Evolutionary conservation across 495 filamentous ascomycete species (phyloP), one percentile per base, ranked within the genome.

Genomic region (Podospora fimiseda): DNA sequence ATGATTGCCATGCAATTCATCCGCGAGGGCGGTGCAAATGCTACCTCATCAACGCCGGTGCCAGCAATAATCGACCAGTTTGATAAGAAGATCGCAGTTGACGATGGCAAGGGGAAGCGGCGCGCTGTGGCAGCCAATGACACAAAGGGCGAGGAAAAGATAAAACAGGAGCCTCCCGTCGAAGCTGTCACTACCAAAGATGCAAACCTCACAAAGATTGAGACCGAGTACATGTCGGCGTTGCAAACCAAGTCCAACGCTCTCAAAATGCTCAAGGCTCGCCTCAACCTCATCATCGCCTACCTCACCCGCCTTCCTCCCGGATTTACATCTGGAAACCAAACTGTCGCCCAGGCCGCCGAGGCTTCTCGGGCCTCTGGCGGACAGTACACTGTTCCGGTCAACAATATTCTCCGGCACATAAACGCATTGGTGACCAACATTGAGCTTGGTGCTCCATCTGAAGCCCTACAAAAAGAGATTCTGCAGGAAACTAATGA

Each of bases 1-100:
- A 96, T 97, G 90, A 96, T 99, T 59, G 83, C 84, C 37, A 84
- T 98, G 59, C 88, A 97, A 60, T 92, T 88, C 53, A 86, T 98
- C 23, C 91, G 91, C 1, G 80, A 85, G 43, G 86, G 85, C 20
- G 88, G 84, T 21, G 86, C 84, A 1, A 90, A 88, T 60, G 93
- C 92, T 14, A 80, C 83, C 13, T n/a, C n/a, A 80, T 81, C 2
- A 73, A 80, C 37, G 62, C 14, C 39, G 42, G 22, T 21, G 22
- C 15, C 6, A 66, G 43, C 59, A 68, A 63, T 63, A 30, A 22
- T 61, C 4, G 64, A 67, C 46, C 58, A 65, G 11, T 65, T 63
- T 15, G 62, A 65, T 33, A 56, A 60, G 41, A 73, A 75, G 58
- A 48, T 70, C 0, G 66, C 69, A 13, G 57, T 65, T 7, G 62